phyloP scores from a whole-genome alignment of 306 rosid species.

The Fragaria nilgerrensis region DNA sequence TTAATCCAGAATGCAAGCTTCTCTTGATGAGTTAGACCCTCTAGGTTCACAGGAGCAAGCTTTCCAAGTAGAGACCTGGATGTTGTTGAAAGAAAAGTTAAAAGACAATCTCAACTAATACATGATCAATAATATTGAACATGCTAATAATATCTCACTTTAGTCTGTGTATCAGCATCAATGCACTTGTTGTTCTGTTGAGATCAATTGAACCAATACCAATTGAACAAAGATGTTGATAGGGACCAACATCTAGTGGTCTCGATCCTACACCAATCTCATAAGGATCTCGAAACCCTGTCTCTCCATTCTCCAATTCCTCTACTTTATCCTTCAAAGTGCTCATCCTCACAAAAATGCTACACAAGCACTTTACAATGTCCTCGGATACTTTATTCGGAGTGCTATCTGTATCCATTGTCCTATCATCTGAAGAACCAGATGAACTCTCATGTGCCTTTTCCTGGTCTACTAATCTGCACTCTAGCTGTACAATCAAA shows the following conservation, averaged over 20 bases:
- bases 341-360: constrained; percentile 57
- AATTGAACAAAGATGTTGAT: constrained; percentile 55
- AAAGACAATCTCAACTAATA: constrained; percentile 10
- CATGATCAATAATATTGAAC: constrained; percentile 1
- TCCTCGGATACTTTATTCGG: constrained; percentile 78
- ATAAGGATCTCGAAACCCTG: constrained; percentile 71
- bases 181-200: constrained; percentile 51
- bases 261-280: constrained; percentile 47
- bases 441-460: constrained; percentile 50
- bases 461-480: constrained; percentile 55
- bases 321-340: constrained; percentile 48
- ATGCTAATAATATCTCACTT: constrained; percentile 49
- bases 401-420: constrained; percentile 38
- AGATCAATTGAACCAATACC: constrained; percentile 63
- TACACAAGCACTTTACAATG: constrained; percentile 67
- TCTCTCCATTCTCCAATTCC: constrained; percentile 41
- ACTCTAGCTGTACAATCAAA: constrained; percentile 50
- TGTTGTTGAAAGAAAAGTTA: not conserved
- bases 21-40: constrained; percentile 85
- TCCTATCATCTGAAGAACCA: constrained; percentile 42
- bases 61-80: constrained; percentile 69
- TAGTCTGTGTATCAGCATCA: constrained; percentile 64
- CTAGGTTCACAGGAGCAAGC: constrained; percentile 73
- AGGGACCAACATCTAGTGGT: constrained; percentile 62
- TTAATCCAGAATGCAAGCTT: constrained; percentile 99